Evolutionary conservation across 2,329 filamentous ascomycete species (phyloP), one percentile per base, ranked within the genome.

Genomic region (Penicillium rolfsii): DNA sequence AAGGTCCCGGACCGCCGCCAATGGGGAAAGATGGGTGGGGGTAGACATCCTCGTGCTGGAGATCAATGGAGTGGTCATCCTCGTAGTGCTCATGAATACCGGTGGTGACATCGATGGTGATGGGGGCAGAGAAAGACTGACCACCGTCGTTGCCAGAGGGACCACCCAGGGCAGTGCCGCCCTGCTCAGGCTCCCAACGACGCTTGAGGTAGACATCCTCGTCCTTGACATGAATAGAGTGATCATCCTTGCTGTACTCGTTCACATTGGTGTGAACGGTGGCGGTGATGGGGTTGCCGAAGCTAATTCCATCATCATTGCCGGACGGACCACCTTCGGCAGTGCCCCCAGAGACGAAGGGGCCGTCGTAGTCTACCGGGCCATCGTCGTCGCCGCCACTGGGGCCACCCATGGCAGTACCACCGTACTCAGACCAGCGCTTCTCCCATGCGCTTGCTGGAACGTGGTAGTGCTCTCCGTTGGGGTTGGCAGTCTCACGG

Each of bases 131-230:
- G 55, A 68, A 69, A 16, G 55, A 52, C 58, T 71, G 67, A 5
- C 70, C 70, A 11, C 52, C 66, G 41, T 73, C 71, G 7, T 71
- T 30, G 3, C 67, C 70, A 7, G 64, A 62, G 4, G 67, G 67
- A 0, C 71, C 70, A 22, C 64, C 66, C n/a, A 72, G 59, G 1
- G 62, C 61, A 4, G 64, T 67, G 0, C 57, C 64, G 38, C 66
- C 64, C 14, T 58, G 24, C 26, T 54, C 46, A 19, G 61, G 58
- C 16, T 52, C 57, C 50, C 58, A 60, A 19, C 53, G 22, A 22
- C 64, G 64, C 63, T 65, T 67, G 59, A 60, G 45, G 55, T 60
- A 59, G 19, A 64, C 38, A n/a, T 66, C 62, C 11, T 43, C 63
- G 62, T 67, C 46, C 57, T 67, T 66, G 33, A 67, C 26, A 22